phyloP scores from a whole-genome alignment of 2,329 filamentous ascomycete species.

The Monosporascus cannonballus region DNA sequence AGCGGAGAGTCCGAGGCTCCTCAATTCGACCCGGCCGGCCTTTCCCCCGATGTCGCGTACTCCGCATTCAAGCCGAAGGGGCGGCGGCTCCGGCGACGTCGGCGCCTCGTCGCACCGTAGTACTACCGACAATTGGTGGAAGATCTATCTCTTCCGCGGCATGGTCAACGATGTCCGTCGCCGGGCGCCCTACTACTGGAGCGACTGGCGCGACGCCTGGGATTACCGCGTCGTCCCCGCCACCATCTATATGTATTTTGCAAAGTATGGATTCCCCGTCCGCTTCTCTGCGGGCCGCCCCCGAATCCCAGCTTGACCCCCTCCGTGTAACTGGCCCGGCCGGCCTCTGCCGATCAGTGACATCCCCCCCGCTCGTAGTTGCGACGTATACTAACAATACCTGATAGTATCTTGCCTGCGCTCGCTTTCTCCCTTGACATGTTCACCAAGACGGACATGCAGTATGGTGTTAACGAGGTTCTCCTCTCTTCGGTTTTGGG shows the following conservation, averaged over 20 bases:
- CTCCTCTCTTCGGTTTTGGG: constrained; percentile 80
- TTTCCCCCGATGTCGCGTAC: neutral
- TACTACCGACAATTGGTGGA: constrained; percentile 56
- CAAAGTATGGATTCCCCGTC: constrained; percentile 55
- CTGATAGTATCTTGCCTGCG: constrained; percentile 70
- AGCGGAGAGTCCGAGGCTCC: neutral
- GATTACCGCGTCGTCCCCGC: constrained; percentile 84
- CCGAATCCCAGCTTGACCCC: no score
- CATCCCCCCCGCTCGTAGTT: no score
- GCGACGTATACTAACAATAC: constrained; percentile 5
- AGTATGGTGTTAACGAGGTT: constrained; percentile 87
- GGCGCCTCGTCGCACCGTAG: neutral
- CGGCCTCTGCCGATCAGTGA: no score
- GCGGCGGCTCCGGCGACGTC: neutral
- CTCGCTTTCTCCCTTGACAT: constrained; percentile 88
- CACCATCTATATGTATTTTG: constrained; percentile 92
- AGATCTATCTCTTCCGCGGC: constrained; percentile 66
- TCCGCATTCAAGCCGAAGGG: neutral
- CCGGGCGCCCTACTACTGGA: constrained; percentile 69
- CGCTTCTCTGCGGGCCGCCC: neutral
- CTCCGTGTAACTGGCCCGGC: no score
- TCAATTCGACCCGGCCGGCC: neutral
- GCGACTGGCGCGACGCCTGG: constrained; percentile 83
- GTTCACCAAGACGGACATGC: constrained; percentile 80
- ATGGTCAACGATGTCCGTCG: constrained; percentile 75